These are phyloP conservation scores for Tillandsia fasciculata DNA, from an alignment of 176 grass and related monocot species.

Conservation along the genomic window DNA sequence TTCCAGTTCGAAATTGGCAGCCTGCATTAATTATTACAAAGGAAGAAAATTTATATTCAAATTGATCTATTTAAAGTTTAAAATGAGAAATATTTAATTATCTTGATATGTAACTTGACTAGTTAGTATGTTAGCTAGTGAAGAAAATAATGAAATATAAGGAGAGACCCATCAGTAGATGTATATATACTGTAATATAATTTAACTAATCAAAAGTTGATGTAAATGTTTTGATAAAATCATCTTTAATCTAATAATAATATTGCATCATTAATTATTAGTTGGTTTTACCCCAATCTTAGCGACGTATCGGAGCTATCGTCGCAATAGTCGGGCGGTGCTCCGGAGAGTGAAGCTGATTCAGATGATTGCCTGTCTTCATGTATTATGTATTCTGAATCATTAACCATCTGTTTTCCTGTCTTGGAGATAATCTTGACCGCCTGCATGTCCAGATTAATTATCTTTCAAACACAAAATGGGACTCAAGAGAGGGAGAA, in stretches of 20 bases:
- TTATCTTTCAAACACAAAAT: not conserved
- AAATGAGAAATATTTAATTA: not conserved
- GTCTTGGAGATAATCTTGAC: slow-evolving; percentile 22
- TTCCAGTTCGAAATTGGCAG: slow-evolving; percentile 33
- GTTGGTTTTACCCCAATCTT: slow-evolving; percentile 48
- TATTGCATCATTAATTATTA: not conserved
- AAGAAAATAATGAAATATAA: not conserved
- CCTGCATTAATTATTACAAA: slow-evolving; percentile 19
- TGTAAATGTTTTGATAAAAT: not conserved
- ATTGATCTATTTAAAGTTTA: not conserved
- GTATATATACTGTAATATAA: not conserved
- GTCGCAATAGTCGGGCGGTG: slow-evolving; percentile 16
- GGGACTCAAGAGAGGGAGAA: not conserved
- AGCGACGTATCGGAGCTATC: slow-evolving; percentile 48
- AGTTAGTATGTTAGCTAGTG: not conserved
- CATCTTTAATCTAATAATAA: not conserved
- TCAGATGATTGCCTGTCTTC: slow-evolving; percentile 63
- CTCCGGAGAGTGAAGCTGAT: slow-evolving; percentile 26
- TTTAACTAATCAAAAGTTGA: not conserved
- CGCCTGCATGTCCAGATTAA: slow-evolving; percentile 38
- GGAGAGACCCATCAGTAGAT: not conserved
- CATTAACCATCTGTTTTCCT: slow-evolving; percentile 35
- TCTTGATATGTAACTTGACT: not conserved
- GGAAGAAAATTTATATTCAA: not conserved
- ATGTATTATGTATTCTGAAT: slow-evolving; percentile 30